phyloP scores from a whole-genome alignment of 73 alveolate genomes.

The Effrenium voratum region DNA sequence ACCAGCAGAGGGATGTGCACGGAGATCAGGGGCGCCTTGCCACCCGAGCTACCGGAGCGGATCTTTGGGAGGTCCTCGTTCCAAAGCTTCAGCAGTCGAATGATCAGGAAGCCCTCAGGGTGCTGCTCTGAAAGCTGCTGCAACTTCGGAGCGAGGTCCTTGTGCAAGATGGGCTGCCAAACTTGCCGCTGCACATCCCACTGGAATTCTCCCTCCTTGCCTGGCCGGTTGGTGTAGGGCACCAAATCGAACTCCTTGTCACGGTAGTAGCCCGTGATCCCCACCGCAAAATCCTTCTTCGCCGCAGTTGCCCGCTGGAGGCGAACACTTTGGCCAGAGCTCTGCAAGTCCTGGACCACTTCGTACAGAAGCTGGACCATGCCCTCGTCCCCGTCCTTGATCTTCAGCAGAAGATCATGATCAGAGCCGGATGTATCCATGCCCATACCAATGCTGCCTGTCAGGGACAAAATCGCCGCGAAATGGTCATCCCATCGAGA shows the following conservation, averaged over 20 bases:
- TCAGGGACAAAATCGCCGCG: background rate
- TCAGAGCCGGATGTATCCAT: conserved; percentile 43
- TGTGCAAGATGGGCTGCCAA: conserved; percentile 51
- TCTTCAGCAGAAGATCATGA: conserved; percentile 26
- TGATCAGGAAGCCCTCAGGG: conserved; percentile 37
- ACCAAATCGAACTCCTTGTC: conserved; percentile 36
- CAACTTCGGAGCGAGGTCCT: conserved; percentile 28
- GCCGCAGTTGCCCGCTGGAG: conserved; percentile 26
- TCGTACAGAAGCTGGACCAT: conserved; percentile 58
- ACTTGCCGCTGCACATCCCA: conserved; percentile 45
- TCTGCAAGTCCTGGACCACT: conserved; percentile 6
- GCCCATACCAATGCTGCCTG: conserved; percentile 78
- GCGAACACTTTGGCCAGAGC: background rate
- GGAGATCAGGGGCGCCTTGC: conserved; percentile 43
- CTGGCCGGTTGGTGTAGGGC: conserved; percentile 39
- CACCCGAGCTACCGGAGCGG: background rate
- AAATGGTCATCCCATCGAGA: background rate
- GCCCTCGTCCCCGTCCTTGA: conserved; percentile 44
- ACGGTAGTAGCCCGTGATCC: conserved; percentile 31
- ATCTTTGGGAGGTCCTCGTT: conserved; percentile 24
- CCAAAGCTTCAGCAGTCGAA: conserved; percentile 44
- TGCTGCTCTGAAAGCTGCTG: conserved; percentile 36
- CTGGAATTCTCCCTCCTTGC: conserved; percentile 6
- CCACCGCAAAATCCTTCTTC: conserved; percentile 52
- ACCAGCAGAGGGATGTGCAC: conserved; percentile 65